Percentiles rank a stretch among this genome's conserved stretches.
phyloP scores from a whole-genome alignment of 164 flowering plant genomes.

The Tetrastigma voinierianum region DNA sequence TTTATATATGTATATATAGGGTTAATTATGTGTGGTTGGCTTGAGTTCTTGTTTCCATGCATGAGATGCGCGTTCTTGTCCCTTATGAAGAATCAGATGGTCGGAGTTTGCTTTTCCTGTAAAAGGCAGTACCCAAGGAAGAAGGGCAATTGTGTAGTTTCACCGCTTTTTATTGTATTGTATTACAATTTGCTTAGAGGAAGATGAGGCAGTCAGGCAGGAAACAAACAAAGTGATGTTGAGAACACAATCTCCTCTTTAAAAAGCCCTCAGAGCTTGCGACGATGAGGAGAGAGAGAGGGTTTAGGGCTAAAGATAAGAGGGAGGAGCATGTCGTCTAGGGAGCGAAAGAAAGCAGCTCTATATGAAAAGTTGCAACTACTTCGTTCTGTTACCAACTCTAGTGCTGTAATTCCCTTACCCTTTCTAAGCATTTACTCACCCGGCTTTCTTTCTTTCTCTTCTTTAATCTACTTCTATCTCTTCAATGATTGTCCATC shows the following conservation, averaged over 20 bases:
- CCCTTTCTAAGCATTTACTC: background rate
- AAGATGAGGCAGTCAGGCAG: conserved; percentile 17
- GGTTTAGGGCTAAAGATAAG: conserved; percentile 1
- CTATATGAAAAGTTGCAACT: conserved; percentile 27
- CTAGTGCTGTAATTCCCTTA: conserved; percentile 31
- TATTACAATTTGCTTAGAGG: conserved; percentile 6
- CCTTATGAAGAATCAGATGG: too few species aligned
- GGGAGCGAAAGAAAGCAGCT: conserved; percentile 31
- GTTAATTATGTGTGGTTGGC: too few species aligned
- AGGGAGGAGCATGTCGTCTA: conserved; percentile 24
- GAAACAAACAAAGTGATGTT: conserved; percentile 15
- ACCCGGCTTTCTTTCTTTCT: background rate
- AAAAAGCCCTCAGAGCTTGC: background rate
- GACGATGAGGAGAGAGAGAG: background rate
- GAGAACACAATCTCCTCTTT: background rate
- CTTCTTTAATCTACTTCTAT: background rate
- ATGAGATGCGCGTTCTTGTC: too few species aligned
- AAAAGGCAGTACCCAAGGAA: background rate
- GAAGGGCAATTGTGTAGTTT: conserved; percentile 12
- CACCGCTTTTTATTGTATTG: background rate
- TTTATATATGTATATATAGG: too few species aligned
- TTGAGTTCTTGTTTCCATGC: too few species aligned
- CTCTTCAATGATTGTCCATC: too few species aligned
- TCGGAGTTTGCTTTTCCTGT: background rate
- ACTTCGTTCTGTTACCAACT: conserved; percentile 40